Percentiles rank a stretch among this genome's conserved stretches.
Evolutionary conservation across 2,329 filamentous ascomycete genomes (phyloP).

Genomic region (Aspergillus sp.): DNA sequence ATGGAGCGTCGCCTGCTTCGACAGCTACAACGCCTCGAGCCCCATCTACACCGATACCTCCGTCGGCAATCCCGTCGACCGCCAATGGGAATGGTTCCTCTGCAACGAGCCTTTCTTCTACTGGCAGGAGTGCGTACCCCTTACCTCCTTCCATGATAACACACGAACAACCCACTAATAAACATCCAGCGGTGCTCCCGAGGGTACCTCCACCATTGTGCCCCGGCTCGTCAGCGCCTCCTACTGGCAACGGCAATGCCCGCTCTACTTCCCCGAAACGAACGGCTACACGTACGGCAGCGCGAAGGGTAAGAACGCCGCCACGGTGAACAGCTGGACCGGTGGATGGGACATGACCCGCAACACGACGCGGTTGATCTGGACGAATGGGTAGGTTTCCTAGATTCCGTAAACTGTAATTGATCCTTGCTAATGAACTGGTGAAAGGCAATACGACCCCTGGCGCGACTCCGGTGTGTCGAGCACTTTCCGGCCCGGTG

Average conservation of each 20-base stretch:
- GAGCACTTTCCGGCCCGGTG: constrained; percentile 56
- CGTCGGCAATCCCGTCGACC: constrained; percentile 49
- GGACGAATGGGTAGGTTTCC: constrained; percentile 54
- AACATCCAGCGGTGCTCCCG: constrained; percentile 47
- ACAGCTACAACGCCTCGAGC: constrained; percentile 55
- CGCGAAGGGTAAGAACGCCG: constrained; percentile 11
- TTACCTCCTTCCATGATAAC: not conserved
- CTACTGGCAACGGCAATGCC: constrained; percentile 61
- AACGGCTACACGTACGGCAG: constrained; percentile 8
- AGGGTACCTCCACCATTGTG: constrained; percentile 49
- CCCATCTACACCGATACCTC: constrained; percentile 54
- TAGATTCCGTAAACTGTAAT: too few species aligned
- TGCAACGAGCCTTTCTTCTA: constrained; percentile 66
- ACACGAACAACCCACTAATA: not conserved
- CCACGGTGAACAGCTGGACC: constrained; percentile 56
- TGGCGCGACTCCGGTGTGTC: constrained; percentile 60
- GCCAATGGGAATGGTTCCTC: constrained; percentile 63
- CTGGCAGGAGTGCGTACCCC: constrained; percentile 53
- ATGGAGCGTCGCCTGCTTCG: constrained; percentile 53
- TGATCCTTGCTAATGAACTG: not conserved
- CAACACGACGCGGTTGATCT: constrained; percentile 58
- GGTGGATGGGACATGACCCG: constrained; percentile 56
- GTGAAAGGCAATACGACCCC: constrained; percentile 56
- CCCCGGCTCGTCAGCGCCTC: constrained; percentile 53
- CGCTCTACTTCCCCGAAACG: constrained; percentile 49